A percentile compares a stretch with the other conserved stretches of the same genome.
Conservation (phyloP, 352 stramenopile genomes). For the Globisporangium abappressorium region DNA sequence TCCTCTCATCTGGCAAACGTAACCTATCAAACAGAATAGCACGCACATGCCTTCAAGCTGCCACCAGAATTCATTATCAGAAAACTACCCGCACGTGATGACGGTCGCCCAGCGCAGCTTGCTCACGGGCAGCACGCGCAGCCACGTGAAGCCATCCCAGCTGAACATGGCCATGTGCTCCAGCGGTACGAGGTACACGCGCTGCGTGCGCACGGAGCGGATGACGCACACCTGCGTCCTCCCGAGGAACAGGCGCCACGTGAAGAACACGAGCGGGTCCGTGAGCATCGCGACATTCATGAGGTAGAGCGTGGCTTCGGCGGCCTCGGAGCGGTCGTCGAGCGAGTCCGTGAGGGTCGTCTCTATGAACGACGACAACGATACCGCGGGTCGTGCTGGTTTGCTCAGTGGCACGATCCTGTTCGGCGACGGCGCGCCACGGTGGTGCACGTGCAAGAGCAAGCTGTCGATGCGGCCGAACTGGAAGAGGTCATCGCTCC, state of each 20-base stretch:
- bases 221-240: background rate
- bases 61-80: too few relatives aligned
- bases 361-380: slow-evolving; percentile 1
- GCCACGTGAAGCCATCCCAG: slow-evolving; percentile 1
- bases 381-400: background rate
- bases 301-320: slow-evolving; percentile 19
- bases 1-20: too few relatives aligned
- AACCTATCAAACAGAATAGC: too few relatives aligned
- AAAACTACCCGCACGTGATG: slow-evolving; percentile 2
- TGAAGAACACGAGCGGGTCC: slow-evolving; percentile 18
- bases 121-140: background rate
- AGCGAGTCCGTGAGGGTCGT: slow-evolving; percentile 4
- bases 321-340: slow-evolving; percentile 9
- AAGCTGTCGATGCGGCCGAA: background rate
- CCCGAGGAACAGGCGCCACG: background rate
- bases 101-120: background rate
- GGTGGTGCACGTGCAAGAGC: background rate
- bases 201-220: background rate
- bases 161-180: background rate
- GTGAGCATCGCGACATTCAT: slow-evolving; percentile 30
- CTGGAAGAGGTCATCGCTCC: slow-evolving; percentile 12
- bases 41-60: too few relatives aligned
- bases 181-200: background rate
- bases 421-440: background rate
- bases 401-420: background rate